Percentiles rank a stretch among this genome's conserved stretches.
phyloP scores from a whole-genome alignment of 768 basidiomycete species.

The Leccinum variicolor region DNA sequence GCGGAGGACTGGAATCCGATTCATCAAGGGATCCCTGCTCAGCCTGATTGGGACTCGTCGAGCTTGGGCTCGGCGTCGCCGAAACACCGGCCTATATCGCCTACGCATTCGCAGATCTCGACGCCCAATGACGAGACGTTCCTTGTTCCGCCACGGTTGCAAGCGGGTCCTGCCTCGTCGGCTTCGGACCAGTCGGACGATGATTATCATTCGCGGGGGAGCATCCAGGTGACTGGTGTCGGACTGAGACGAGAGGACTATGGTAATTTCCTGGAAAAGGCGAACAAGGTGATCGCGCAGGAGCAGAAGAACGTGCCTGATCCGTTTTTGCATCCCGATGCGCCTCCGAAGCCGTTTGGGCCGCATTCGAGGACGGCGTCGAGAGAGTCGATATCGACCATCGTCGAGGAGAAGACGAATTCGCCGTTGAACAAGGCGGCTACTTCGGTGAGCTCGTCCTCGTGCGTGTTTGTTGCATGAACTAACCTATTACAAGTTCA shows the following conservation, averaged over 20 bases:
- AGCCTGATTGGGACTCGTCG: conserved; percentile 75
- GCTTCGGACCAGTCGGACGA: conserved; percentile 59
- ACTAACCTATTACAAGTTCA: conserved; percentile 55
- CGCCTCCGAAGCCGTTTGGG: conserved; percentile 76
- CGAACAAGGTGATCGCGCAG: conserved; percentile 78
- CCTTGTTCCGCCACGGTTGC: conserved; percentile 33
- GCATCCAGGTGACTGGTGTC: conserved; percentile 17
- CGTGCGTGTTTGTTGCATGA: not conserved
- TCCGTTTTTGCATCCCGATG: conserved; percentile 69
- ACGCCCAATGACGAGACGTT: conserved; percentile 43
- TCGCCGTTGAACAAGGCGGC: conserved; percentile 94
- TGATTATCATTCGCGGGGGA: conserved; percentile 48
- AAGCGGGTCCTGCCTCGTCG: conserved; percentile 30
- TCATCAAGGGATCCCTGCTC: conserved; percentile 56
- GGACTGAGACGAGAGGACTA: conserved; percentile 44
- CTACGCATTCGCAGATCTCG: conserved; percentile 60
- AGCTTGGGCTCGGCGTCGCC: conserved; percentile 43
- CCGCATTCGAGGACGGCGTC: conserved; percentile 76
- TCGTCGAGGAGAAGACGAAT: conserved; percentile 86
- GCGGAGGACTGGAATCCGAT: conserved; percentile 81
- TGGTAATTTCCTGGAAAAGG: conserved; percentile 79
- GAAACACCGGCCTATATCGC: conserved; percentile 48
- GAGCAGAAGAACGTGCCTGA: conserved; percentile 78
- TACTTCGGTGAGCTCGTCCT: conserved; percentile 56
- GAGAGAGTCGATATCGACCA: conserved; percentile 88